Base-by-base conservation (phyloP, 148 eudicot genomes). In the Fagopyrum homotropicum region DNA sequence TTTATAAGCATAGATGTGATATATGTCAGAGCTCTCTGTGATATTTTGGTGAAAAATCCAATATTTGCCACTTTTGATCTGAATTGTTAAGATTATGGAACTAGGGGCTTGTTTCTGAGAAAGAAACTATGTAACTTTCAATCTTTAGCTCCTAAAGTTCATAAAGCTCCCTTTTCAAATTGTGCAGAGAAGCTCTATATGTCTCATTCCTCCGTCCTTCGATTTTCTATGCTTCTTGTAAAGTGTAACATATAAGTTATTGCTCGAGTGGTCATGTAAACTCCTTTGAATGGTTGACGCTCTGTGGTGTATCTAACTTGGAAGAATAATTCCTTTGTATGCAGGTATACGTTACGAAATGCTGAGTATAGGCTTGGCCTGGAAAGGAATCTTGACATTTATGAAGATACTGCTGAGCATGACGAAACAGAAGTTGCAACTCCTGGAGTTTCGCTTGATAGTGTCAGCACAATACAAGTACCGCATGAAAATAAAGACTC, bases 311-410 rank as follows among this genome's bases (percentile, higher is more conserved):
- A 17, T 57, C 19, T 57, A 57, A 57, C 2, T 7, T 57, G 19
- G 3, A 0, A 4, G 63, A 7, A 63, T 4, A 4, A 12, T 30
- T 30, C 44, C 26, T 66, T 69, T 54, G 55, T 59, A 46, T 87
- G 83, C 93, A 94, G 98, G 84, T 91, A 94, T 83, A 91, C 97
- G 30, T 82, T 94, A 75, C 80, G 90, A 75, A 94, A 91, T 89
- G 98, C 97, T 77, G 98, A 94, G 82, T 90, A 87, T 75, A 90
- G 98, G 85, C 97, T 94, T 68, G 90, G 93, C 75, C 92, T 94
- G 60, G 97, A 94, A 78, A 91, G 81, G 80, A 94, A 85, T 82
- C 85, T 94, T 81, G 98, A 83, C 66, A 85, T 86, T 40, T 56
- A 85, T 54, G 93, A 81, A 61, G 91, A 81, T 76, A 63, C 12